Percentiles rank a stretch among this genome's conserved stretches.
These are phyloP conservation scores for Lachancea waltii DNA, from an alignment of 805 yeast genomes.

Conservation along the genomic window DNA sequence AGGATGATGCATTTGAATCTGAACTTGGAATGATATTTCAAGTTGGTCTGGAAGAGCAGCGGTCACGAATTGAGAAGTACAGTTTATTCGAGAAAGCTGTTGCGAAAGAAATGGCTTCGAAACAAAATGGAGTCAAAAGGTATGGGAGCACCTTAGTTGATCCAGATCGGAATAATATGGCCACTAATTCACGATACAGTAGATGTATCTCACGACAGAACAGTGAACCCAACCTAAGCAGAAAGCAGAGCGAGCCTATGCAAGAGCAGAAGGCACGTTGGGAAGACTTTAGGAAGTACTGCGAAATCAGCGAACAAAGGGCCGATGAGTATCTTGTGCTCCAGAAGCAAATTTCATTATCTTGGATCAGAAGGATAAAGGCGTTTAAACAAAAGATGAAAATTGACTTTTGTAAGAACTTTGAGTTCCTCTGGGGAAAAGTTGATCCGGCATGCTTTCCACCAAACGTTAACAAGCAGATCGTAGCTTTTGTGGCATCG, in stretches of 20 bases:
- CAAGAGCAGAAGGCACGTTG: background rate
- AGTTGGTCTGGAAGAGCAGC: conserved; percentile 62
- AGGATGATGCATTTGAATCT: conserved; percentile 86
- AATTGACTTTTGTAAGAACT: conserved; percentile 36
- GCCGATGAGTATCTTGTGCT: conserved; percentile 25
- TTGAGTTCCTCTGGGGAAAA: conserved; percentile 39
- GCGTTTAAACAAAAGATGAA: conserved; percentile 39
- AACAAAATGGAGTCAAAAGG: conserved; percentile 4
- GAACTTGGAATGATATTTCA: conserved; percentile 59
- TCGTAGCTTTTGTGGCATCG: conserved; percentile 40
- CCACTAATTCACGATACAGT: background rate
- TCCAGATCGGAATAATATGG: background rate
- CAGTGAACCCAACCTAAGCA: conserved; percentile 1
- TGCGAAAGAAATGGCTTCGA: conserved; percentile 9
- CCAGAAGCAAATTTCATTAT: conserved; percentile 43
- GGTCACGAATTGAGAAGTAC: conserved; percentile 47
- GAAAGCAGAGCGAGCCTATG: too few species aligned
- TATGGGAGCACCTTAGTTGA: background rate
- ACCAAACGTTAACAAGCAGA: conserved; percentile 36
- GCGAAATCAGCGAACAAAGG: conserved; percentile 1
- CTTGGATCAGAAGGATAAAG: conserved; percentile 67
- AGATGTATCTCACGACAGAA: background rate
- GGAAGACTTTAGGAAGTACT: background rate
- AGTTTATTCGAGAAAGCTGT: conserved; percentile 34
- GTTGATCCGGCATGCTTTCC: conserved; percentile 34